Percentiles rank a stretch among this genome's conserved stretches.
phyloP scores from a whole-genome alignment of 2,329 filamentous ascomycete species.

The Graphium sp. region DNA sequence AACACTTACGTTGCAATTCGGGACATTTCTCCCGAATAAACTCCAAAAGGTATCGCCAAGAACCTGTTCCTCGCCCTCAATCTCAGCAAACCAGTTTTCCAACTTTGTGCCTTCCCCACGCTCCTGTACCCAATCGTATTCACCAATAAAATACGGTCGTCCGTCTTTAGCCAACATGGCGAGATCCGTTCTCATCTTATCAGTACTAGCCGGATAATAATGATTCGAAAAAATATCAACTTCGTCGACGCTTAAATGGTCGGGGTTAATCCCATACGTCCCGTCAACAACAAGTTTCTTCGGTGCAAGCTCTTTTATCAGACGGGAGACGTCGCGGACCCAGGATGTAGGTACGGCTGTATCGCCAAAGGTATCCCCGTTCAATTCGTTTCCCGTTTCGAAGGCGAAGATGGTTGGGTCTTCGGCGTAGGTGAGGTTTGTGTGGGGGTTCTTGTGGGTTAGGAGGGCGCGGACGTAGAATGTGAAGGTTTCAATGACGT shows the following conservation, averaged over 20 bases:
- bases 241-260: slow-evolving; percentile 21
- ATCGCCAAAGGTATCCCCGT: slow-evolving; percentile 23
- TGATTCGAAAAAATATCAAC: slow-evolving; percentile 30
- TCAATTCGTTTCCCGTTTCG: slow-evolving; percentile 30
- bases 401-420: slow-evolving; percentile 31
- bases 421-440: slow-evolving; percentile 25
- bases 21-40: slow-evolving; percentile 24
- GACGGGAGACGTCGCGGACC: slow-evolving; percentile 21
- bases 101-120: slow-evolving; percentile 14
- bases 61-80: slow-evolving; percentile 18
- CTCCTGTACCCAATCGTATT: slow-evolving; percentile 27
- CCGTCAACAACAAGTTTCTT: slow-evolving; percentile 27
- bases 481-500: slow-evolving; percentile 24
- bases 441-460: slow-evolving; percentile 27
- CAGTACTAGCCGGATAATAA: slow-evolving; percentile 24
- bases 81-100: slow-evolving; percentile 19
- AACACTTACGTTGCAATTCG: slow-evolving; percentile 20
- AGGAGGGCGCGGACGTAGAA: slow-evolving; percentile 23
- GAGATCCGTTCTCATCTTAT: slow-evolving; percentile 14
- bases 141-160: slow-evolving; percentile 23
- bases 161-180: slow-evolving; percentile 1
- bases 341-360: slow-evolving; percentile 23
- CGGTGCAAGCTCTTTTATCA: slow-evolving; percentile 23
- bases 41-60: slow-evolving; percentile 27
- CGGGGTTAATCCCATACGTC: slow-evolving; percentile 27